These are phyloP conservation scores for Eragrostis nindensis DNA, from an alignment of 176 grass and related monocot species.

Conservation along the genomic window DNA sequence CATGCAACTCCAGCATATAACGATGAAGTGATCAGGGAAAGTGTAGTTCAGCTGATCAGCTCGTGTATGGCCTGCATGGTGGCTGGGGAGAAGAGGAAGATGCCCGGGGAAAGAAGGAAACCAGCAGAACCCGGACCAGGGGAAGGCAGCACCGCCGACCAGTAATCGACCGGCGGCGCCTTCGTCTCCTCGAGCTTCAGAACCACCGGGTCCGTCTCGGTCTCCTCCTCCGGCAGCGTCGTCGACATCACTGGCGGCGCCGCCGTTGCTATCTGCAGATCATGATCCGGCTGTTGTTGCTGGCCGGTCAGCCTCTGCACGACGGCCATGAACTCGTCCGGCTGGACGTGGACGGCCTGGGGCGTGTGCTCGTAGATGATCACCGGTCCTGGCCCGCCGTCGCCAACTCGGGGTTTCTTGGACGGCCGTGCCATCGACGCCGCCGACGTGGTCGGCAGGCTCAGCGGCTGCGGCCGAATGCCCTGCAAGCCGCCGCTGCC, in stretches of 20 bases:
- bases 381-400: slow-evolving; percentile 29
- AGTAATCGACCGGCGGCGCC: not conserved
- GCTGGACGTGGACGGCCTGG: slow-evolving; percentile 48
- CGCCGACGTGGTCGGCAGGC: not conserved
- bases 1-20: not conserved
- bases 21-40: not conserved
- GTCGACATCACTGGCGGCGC: not conserved
- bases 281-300: not conserved
- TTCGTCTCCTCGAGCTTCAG: slow-evolving; percentile 28
- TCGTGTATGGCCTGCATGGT: slow-evolving; percentile 37
- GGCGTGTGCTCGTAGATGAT: slow-evolving; percentile 59
- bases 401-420: slow-evolving; percentile 10
- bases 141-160: not conserved
- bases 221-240: not conserved
- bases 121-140: not conserved
- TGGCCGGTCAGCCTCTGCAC: slow-evolving; percentile 67
- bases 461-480: slow-evolving; percentile 36
- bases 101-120: slow-evolving; percentile 28
- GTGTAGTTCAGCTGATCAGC: slow-evolving; percentile 38
- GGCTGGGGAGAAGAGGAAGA: slow-evolving; percentile 33
- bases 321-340: slow-evolving; percentile 61
- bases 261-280: not conserved
- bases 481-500: slow-evolving; percentile 28
- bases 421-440: not conserved
- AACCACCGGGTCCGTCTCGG: slow-evolving; percentile 2